phyloP scores from a whole-genome alignment of 2,329 filamentous ascomycete genomes.

The Hymenoscyphus scutula region DNA sequence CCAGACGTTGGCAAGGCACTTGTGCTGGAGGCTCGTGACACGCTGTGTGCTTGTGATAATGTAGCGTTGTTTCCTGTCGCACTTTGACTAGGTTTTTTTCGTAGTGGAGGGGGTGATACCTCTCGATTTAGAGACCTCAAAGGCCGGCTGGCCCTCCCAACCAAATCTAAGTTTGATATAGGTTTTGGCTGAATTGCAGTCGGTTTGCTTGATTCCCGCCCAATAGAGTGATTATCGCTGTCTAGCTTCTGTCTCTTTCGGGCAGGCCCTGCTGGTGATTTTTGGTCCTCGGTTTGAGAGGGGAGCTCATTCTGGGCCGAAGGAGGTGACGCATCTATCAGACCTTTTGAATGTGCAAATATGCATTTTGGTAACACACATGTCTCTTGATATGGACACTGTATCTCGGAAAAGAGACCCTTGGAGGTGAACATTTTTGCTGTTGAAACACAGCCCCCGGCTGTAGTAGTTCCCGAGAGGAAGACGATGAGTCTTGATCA shows the following conservation, averaged over 20 bases:
- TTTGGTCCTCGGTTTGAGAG: background rate
- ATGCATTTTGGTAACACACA: conserved; percentile 37
- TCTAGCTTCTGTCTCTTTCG: conserved; percentile 36
- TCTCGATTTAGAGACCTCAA: conserved; percentile 5
- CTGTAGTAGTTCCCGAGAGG: background rate
- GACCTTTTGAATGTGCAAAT: conserved; percentile 30
- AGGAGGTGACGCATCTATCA: background rate
- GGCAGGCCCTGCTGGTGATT: conserved; percentile 33
- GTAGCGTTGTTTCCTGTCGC: background rate
- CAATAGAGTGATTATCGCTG: conserved; percentile 14
- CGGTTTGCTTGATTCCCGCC: background rate
- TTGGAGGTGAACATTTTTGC: conserved; percentile 39
- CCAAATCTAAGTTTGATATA: background rate
- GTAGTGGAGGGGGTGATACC: conserved; percentile 5
- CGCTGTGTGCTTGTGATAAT: background rate
- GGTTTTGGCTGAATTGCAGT: background rate
- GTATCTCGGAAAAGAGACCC: conserved; percentile 33
- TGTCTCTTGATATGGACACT: conserved; percentile 33
- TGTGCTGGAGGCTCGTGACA: background rate
- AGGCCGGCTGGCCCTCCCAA: background rate
- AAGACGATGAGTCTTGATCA: background rate
- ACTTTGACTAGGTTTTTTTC: conserved; percentile 8
- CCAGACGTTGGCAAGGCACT: background rate
- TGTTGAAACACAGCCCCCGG: conserved; percentile 27
- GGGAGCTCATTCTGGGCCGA: background rate